These are phyloP conservation scores for Lentinula sp. DNA, from an alignment of 768 basidiomycete genomes.

Conservation along the genomic window DNA sequence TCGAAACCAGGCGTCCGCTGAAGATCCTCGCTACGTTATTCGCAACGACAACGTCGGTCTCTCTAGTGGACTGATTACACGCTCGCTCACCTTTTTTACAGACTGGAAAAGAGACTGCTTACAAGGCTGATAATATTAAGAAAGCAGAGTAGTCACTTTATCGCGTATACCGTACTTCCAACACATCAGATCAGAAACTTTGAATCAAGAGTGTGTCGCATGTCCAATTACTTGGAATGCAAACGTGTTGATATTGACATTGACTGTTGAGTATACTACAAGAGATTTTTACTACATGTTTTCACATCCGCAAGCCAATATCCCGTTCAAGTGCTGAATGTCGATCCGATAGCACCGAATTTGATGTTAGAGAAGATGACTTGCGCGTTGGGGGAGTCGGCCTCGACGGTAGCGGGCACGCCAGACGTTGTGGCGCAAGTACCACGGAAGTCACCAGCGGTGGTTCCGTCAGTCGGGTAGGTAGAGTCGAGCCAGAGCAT, in stretches of 20 bases:
- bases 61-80: no score
- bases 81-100: neutral
- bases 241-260: no score
- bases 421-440: constrained; percentile 44
- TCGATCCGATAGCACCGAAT: constrained; percentile 44
- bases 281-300: neutral
- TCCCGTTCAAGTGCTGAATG: constrained; percentile 17
- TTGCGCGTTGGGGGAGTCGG: constrained; percentile 27
- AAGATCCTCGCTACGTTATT: constrained; percentile 2
- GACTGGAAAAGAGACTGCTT: constrained; percentile 3
- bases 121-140: neutral
- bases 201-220: no score
- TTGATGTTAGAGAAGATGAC: constrained; percentile 53
- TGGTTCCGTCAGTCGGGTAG: constrained; percentile 32
- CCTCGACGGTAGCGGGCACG: constrained; percentile 37
- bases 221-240: no score
- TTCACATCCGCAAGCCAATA: neutral
- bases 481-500: constrained; percentile 55
- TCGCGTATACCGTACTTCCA: neutral
- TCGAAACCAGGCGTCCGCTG: neutral
- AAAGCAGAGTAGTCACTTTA: neutral
- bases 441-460: constrained; percentile 44
- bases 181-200: no score
- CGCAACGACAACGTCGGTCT: neutral
- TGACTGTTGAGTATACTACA: no score